Percentiles rank a stretch among this genome's conserved stretches.
phyloP scores from a whole-genome alignment of 108 stramenopile genomes.

The Fragilaria radians region DNA sequence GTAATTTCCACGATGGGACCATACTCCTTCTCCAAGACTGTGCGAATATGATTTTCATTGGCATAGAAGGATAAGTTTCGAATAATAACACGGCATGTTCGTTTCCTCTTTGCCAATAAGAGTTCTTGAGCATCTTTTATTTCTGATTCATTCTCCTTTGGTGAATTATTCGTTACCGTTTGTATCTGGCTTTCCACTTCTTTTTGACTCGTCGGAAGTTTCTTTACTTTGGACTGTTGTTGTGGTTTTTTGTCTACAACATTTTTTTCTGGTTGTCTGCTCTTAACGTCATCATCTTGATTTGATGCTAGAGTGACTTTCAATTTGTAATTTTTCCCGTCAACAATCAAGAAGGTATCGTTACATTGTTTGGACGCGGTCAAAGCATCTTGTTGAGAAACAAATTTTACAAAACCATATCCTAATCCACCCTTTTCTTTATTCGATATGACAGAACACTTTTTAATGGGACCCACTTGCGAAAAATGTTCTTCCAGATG shows the following conservation, averaged over 20 bases:
- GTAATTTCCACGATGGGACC: conserved; percentile 71
- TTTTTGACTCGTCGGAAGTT: not conserved
- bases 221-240: conserved; percentile 9
- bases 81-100: conserved; percentile 72
- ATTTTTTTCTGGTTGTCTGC: conserved; percentile 14
- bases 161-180: not conserved
- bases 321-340: conserved; percentile 37
- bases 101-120: conserved; percentile 38
- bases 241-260: conserved; percentile 7
- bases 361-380: conserved; percentile 38
- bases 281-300: conserved; percentile 7
- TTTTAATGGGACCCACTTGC: conserved; percentile 79
- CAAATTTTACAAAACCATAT: conserved; percentile 77
- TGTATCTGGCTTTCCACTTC: not conserved
- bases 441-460: conserved; percentile 54
- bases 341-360: conserved; percentile 40
- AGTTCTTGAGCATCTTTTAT: conserved; percentile 2
- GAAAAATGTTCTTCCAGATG: conserved; percentile 74
- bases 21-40: conserved; percentile 50
- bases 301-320: conserved; percentile 50
- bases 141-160: not conserved
- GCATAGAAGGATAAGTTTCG: conserved; percentile 88
- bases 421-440: conserved; percentile 24
- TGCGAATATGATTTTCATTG: conserved; percentile 57
- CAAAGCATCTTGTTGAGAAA: conserved; percentile 59